Conservation (phyloP, 2,329 filamentous ascomycete species). For the Penicillium sp. region DNA sequence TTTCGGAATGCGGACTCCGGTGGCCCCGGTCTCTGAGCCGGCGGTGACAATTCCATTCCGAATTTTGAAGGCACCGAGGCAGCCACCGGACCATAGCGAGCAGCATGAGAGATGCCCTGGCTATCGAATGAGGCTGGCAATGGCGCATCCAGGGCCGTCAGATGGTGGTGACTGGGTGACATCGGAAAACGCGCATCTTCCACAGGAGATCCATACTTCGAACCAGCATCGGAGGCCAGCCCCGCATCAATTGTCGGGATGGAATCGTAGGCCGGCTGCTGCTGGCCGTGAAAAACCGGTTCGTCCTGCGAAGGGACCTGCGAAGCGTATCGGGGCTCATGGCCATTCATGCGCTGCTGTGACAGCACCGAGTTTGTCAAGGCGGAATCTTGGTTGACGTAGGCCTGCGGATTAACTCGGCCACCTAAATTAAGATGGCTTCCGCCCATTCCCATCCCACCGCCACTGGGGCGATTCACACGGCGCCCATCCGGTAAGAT, state of each 20-base stretch:
- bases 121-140: constrained; percentile 94
- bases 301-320: constrained; percentile 45
- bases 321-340: constrained; percentile 46
- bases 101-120: constrained; percentile 88
- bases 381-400: constrained; percentile 65
- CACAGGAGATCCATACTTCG: constrained; percentile 78
- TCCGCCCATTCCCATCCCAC: constrained; percentile 49
- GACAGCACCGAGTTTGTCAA: constrained; percentile 71
- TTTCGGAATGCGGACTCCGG: constrained; percentile 58
- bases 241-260: constrained; percentile 59
- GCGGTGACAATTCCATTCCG: constrained; percentile 74
- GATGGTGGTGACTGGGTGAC: constrained; percentile 68
- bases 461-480: constrained; percentile 68
- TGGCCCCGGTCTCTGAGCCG: constrained; percentile 66
- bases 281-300: constrained; percentile 43
- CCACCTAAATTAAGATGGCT: constrained; percentile 63
- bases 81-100: constrained; percentile 83
- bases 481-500: constrained; percentile 89
- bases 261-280: constrained; percentile 46
- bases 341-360: constrained; percentile 56
- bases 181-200: constrained; percentile 75
- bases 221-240: constrained; percentile 57
- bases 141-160: constrained; percentile 92
- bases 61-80: constrained; percentile 92
- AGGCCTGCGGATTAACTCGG: constrained; percentile 63